phyloP scores from a whole-genome alignment of 208 protist species.

The Crithidia expoeki region DNA sequence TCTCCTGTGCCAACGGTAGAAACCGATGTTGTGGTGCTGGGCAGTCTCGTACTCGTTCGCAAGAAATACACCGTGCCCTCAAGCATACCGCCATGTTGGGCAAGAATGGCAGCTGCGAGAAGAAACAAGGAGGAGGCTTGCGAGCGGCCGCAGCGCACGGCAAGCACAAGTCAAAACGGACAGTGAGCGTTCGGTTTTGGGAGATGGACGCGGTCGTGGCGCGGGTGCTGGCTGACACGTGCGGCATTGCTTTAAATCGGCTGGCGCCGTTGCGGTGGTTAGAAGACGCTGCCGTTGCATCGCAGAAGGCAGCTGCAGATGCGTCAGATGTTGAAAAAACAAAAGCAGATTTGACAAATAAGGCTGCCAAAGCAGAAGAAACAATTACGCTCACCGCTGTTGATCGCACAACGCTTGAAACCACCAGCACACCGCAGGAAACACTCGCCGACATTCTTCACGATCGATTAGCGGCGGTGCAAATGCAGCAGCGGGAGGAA shows the following conservation, averaged over 20 bases:
- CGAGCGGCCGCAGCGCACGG: background rate
- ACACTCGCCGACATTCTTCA: constrained; percentile 17
- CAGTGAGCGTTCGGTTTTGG: constrained; percentile 30
- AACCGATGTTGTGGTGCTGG: constrained; percentile 77
- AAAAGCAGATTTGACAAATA: background rate
- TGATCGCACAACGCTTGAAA: background rate
- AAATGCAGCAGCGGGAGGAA: background rate
- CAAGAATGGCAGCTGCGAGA: background rate
- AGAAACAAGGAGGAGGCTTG: background rate
- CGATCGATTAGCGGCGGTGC: constrained; percentile 6
- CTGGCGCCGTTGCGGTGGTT: constrained; percentile 49
- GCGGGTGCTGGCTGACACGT: constrained; percentile 22
- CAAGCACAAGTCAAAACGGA: background rate
- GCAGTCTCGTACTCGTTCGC: constrained; percentile 41
- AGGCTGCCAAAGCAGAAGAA: background rate
- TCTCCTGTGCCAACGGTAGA: constrained; percentile 48
- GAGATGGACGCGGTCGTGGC: constrained; percentile 23
- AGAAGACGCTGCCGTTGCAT: constrained; percentile 22
- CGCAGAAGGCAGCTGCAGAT: constrained; percentile 4
- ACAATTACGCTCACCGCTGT: background rate
- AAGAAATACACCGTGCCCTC: constrained; percentile 14
- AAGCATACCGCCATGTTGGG: background rate
- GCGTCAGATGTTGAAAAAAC: background rate
- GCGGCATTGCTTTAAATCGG: constrained; percentile 29
- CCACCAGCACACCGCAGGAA: constrained; percentile 14